Evolutionary conservation across 805 yeast species (phyloP).

Genomic region (Candida dajiaensis): DNA sequence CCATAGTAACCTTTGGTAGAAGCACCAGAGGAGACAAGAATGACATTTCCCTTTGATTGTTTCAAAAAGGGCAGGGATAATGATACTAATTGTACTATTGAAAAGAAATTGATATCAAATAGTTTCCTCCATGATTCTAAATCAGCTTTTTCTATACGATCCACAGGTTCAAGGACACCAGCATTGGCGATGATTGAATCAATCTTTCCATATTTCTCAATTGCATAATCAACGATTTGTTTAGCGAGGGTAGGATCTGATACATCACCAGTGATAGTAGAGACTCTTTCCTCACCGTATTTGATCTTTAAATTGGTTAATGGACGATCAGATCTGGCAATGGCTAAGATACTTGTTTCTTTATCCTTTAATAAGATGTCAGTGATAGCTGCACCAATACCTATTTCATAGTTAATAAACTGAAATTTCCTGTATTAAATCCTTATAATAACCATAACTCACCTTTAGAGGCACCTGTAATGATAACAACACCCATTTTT

Average conservation of each 20-base stretch:
- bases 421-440: no score
- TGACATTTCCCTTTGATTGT: constrained; percentile 50
- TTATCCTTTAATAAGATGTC: constrained; percentile 36
- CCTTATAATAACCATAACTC: no score
- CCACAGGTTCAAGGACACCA: constrained; percentile 78
- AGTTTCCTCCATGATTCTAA: constrained; percentile 53
- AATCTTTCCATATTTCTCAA: constrained; percentile 46
- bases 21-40: constrained; percentile 92
- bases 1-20: constrained; percentile 55
- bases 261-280: constrained; percentile 56
- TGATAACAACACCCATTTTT: constrained; percentile 33
- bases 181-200: constrained; percentile 74
- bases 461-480: constrained; percentile 64
- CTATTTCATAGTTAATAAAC: no score
- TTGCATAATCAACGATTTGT: constrained; percentile 38
- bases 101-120: constrained; percentile 74
- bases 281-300: constrained; percentile 45
- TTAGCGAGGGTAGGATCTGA: constrained; percentile 33
- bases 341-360: constrained; percentile 49
- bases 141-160: constrained; percentile 44
- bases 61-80: constrained; percentile 53
- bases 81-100: constrained; percentile 56
- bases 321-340: constrained; percentile 59
- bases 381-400: constrained; percentile 80
- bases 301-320: constrained; percentile 36